Percentiles rank a stretch among this genome's conserved stretches.
Evolutionary conservation across 2,329 filamentous ascomycete species (phyloP).

Genomic region (Pezicula carpinea): DNA sequence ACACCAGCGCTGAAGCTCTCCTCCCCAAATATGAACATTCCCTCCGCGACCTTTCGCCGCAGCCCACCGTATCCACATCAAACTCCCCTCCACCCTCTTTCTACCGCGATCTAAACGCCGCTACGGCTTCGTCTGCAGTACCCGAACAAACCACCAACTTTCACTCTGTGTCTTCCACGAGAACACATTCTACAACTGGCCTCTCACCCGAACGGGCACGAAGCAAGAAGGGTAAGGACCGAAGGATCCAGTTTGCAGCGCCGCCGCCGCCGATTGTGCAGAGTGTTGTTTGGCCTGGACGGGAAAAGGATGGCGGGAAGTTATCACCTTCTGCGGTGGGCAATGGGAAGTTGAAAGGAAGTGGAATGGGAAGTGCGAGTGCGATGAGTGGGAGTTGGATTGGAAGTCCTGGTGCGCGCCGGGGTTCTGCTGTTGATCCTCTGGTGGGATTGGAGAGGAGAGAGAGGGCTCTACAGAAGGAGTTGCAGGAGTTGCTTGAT

Average conservation of each 20-base stretch:
- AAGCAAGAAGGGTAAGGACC: not conserved
- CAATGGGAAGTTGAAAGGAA: no score
- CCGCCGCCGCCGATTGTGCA: slow-evolving; percentile 25
- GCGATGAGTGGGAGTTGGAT: slow-evolving; percentile 10
- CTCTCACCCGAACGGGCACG: not conserved
- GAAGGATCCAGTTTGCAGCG: slow-evolving; percentile 24
- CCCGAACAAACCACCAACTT: not conserved
- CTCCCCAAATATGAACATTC: slow-evolving; percentile 19
- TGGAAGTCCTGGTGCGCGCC: not conserved
- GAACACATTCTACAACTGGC: not conserved
- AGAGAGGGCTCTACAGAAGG: slow-evolving; percentile 49
- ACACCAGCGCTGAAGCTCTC: slow-evolving; percentile 9
- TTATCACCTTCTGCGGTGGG: not conserved
- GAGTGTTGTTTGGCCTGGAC: slow-evolving; percentile 9
- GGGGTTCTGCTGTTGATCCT: slow-evolving; percentile 15
- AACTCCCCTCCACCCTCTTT: slow-evolving; percentile 23
- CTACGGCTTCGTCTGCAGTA: not conserved
- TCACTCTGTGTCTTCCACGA: not conserved
- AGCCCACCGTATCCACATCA: slow-evolving; percentile 4
- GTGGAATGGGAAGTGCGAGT: slow-evolving; percentile 3
- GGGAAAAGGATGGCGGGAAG: not conserved
- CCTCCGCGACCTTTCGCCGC: slow-evolving; percentile 20
- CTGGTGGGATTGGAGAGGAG: slow-evolving; percentile 39
- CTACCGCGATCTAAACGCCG: slow-evolving; percentile 16
- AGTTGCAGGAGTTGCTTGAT: slow-evolving; percentile 54